These are phyloP conservation scores for Ceratobasidium sp. DNA, from an alignment of 1,284 basidiomycete species.

Conservation along the genomic window DNA sequence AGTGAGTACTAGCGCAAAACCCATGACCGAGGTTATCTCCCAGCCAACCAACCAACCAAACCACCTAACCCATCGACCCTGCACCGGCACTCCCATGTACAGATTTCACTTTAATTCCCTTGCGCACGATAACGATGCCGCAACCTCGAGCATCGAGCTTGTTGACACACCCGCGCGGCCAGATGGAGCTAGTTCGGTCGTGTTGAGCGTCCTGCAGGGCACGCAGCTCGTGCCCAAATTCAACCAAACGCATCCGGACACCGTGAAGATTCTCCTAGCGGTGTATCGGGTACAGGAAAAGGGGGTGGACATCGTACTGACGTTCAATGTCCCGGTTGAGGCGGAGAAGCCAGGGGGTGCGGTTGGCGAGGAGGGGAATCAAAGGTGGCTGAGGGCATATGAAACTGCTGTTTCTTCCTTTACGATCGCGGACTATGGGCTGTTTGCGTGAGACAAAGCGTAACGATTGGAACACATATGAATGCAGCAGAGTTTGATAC, in stretches of 20 bases:
- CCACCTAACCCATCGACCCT: not conserved
- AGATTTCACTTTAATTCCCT: constrained; percentile 93
- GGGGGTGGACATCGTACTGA: constrained; percentile 80
- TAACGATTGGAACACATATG: not conserved
- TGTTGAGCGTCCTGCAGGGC: constrained; percentile 64
- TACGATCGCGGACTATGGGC: constrained; percentile 72
- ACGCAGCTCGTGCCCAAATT: constrained; percentile 81
- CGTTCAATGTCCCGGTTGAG: constrained; percentile 77
- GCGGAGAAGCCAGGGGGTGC: constrained; percentile 55
- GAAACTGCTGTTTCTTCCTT: constrained; percentile 67
- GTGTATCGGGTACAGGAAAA: constrained; percentile 80
- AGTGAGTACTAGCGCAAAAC: constrained; percentile 60
- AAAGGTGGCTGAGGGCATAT: constrained; percentile 60
- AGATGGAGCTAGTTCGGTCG: constrained; percentile 66
- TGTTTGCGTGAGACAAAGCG: constrained; percentile 72
- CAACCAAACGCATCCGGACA: constrained; percentile 68
- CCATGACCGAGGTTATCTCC: no score
- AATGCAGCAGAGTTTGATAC: constrained; percentile 40
- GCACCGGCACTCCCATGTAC: constrained; percentile 5
- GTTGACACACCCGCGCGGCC: constrained; percentile 51
- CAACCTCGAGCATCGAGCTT: constrained; percentile 60
- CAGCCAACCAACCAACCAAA: not conserved
- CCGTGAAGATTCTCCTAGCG: constrained; percentile 79
- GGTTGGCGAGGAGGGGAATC: constrained; percentile 49
- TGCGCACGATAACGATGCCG: constrained; percentile 90